Base-by-base conservation (phyloP, 805 yeast species). In the Candida montana region DNA sequence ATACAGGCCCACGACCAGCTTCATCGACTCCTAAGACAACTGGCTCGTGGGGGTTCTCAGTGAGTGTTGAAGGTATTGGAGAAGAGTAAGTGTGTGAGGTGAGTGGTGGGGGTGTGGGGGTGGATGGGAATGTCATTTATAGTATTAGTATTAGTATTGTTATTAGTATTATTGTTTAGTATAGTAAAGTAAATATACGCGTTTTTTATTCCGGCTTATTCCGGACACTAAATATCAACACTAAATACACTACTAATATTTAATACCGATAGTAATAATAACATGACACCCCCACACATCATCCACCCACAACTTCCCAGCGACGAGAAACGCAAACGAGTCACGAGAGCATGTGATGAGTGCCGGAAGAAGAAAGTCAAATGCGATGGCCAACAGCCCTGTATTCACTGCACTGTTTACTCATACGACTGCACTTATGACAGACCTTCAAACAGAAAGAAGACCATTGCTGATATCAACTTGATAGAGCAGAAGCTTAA, bases 1-100 rank as follows among this genome's bases (percentile, higher is more conserved):
- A 55, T 0, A 95, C 97, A 0, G 99, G 99, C 0, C 99, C 99
- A 50, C 99, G 72, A 1, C 99, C 99, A 0, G 99, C 99, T 59
- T 93, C 99, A 61, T 93, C 99, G 1, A 93, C 95, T 1, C 99
- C 99, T 10, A 93, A 62, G 4, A 69, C 61, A 2, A 81, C 72
- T 0, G 72, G 67, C 11, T 61, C 66, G 2, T 50, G 44, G 2
- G 68, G 64, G 31, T 64, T 44, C 2, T 54, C 55, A 11, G 41
- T 27, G 16, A 77, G 57, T 8, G 34, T 45, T 3, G 33, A 38
- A 1, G 89, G 89, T 2, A 81, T 62, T 0, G 61, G 64, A 0
- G 85, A 70, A 32, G 60, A 64, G 51, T 68, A 75, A 0, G 85
- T 72, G 13, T 71, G 56, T 2, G 84, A 67, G 10, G 59, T 57